A percentile compares a stretch with the other conserved stretches of the same genome.
phyloP scores from a whole-genome alignment of 805 yeast genomes.

The Sugiyamaella lignohabitans region DNA sequence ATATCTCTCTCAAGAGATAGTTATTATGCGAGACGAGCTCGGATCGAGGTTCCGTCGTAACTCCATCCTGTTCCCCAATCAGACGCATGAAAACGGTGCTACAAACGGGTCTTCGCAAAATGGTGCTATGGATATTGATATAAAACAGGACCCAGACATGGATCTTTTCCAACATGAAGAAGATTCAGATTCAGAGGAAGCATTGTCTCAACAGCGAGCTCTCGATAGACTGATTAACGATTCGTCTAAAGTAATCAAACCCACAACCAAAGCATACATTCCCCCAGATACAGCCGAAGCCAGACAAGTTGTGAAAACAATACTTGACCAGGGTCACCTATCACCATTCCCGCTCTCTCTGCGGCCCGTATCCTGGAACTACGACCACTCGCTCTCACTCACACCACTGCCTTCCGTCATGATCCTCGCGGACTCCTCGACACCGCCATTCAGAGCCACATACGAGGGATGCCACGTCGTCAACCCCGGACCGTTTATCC shows the following conservation, averaged over 20 bases:
- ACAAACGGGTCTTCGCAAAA: slow-evolving; percentile 7
- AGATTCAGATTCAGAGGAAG: slow-evolving; percentile 17
- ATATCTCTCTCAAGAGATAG: slow-evolving; percentile 80
- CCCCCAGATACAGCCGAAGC: slow-evolving; percentile 30
- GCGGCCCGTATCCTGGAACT: slow-evolving; percentile 62
- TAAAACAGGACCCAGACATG: slow-evolving; percentile 20
- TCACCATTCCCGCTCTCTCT: slow-evolving; percentile 65
- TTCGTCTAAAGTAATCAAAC: slow-evolving; percentile 6
- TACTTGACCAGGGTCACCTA: slow-evolving; percentile 80
- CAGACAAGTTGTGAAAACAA: slow-evolving; percentile 60
- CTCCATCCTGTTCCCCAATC: slow-evolving; percentile 46
- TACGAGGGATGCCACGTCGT: slow-evolving; percentile 78
- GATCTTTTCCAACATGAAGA: no score
- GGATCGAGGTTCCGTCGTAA: slow-evolving; percentile 66
- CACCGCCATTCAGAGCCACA: slow-evolving; percentile 65
- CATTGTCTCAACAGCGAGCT: slow-evolving; percentile 16
- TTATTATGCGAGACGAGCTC: slow-evolving; percentile 64
- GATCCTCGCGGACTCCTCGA: slow-evolving; percentile 62
- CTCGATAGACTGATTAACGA: slow-evolving; percentile 15
- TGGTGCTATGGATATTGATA: slow-evolving; percentile 3
- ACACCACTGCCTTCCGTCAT: slow-evolving; percentile 68
- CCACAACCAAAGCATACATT: slow-evolving; percentile 13
- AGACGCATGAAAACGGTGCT: slow-evolving; percentile 30
- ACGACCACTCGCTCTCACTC: slow-evolving; percentile 61
- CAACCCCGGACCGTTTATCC: slow-evolving; percentile 57